These are phyloP conservation scores for Lolium perenne DNA, from an alignment of 176 grass and related monocot genomes.

Conservation along the genomic window DNA sequence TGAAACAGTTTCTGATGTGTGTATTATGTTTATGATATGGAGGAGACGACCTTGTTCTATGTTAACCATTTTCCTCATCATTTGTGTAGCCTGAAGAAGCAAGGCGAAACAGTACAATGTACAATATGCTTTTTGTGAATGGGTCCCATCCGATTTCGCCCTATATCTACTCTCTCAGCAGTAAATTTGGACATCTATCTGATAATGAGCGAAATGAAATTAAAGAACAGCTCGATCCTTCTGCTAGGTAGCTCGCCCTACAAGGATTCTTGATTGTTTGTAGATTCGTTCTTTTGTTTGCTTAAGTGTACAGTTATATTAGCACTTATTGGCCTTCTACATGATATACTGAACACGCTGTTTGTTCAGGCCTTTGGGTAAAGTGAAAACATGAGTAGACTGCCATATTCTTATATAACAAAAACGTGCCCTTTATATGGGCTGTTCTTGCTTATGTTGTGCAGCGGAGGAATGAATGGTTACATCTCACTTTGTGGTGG, in stretches of 20 bases:
- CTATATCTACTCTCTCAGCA: slow-evolving; percentile 90
- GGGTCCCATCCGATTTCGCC: slow-evolving; percentile 87
- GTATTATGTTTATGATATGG: slow-evolving; percentile 30
- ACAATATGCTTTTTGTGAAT: slow-evolving; percentile 97
- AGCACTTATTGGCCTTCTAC: background rate
- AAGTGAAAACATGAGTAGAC: slow-evolving; percentile 28
- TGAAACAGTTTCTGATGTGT: slow-evolving; percentile 25
- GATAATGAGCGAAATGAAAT: slow-evolving; percentile 64
- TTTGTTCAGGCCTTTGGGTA: background rate
- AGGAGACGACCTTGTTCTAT: slow-evolving; percentile 31
- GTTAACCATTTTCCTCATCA: slow-evolving; percentile 32
- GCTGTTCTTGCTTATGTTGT: slow-evolving; percentile 38
- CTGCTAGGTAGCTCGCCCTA: slow-evolving; percentile 68
- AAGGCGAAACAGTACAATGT: slow-evolving; percentile 88
- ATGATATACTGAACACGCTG: background rate
- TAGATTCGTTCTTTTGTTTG: slow-evolving; percentile 25
- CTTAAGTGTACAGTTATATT: background rate
- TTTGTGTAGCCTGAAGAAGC: slow-evolving; percentile 85
- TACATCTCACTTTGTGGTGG: slow-evolving; percentile 88
- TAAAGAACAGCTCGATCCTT: slow-evolving; percentile 87
- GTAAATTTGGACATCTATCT: slow-evolving; percentile 76
- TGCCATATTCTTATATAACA: background rate
- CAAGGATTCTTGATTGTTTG: slow-evolving; percentile 30
- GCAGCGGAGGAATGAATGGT: slow-evolving; percentile 98
- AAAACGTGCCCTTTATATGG: background rate